Percentiles rank a stretch among this genome's conserved stretches.
Evolutionary conservation across 192 early-diverging fungal genomes (phyloP).

Genomic region (Dispira simplex): DNA sequence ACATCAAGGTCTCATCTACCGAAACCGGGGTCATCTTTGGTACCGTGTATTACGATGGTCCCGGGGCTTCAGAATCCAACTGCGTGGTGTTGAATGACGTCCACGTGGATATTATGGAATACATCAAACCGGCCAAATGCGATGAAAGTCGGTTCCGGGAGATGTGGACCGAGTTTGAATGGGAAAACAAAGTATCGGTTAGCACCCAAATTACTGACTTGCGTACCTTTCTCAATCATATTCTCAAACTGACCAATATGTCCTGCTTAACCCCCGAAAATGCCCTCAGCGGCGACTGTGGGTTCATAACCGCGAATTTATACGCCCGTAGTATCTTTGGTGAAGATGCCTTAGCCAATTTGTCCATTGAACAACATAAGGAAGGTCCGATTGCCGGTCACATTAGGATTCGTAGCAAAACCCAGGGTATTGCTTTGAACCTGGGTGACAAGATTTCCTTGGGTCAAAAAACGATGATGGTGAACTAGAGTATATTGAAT

Average conservation of each 20-base stretch:
- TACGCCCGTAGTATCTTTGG: slow-evolving; percentile 95
- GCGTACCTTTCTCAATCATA: slow-evolving; percentile 75
- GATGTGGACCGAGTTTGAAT: slow-evolving; percentile 99
- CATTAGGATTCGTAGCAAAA: slow-evolving; percentile 94
- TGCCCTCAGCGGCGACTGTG: slow-evolving; percentile 86
- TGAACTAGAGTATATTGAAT: background rate
- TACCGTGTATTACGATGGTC: slow-evolving; percentile 97
- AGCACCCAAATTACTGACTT: slow-evolving; percentile 87
- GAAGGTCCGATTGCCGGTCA: slow-evolving; percentile 78
- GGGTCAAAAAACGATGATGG: slow-evolving; percentile 27
- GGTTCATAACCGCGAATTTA: slow-evolving; percentile 94
- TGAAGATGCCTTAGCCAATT: slow-evolving; percentile 96
- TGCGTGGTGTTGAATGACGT: slow-evolving; percentile 95
- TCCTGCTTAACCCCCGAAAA: slow-evolving; percentile 91
- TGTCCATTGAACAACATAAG: slow-evolving; percentile 74
- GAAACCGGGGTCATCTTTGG: slow-evolving; percentile 98
- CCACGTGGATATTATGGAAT: slow-evolving; percentile 99
- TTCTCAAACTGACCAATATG: slow-evolving; percentile 96
- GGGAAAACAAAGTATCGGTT: slow-evolving; percentile 99
- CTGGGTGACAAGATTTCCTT: slow-evolving; percentile 73
- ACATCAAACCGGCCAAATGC: slow-evolving; percentile 86
- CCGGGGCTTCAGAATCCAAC: slow-evolving; percentile 61
- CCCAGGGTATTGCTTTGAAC: slow-evolving; percentile 94
- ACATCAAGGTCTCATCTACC: slow-evolving; percentile 97
- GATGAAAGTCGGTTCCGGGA: slow-evolving; percentile 87